Evolutionary conservation across 1,139 yeast genomes (phyloP).

Genomic region (Nakaseomyces sp.): DNA sequence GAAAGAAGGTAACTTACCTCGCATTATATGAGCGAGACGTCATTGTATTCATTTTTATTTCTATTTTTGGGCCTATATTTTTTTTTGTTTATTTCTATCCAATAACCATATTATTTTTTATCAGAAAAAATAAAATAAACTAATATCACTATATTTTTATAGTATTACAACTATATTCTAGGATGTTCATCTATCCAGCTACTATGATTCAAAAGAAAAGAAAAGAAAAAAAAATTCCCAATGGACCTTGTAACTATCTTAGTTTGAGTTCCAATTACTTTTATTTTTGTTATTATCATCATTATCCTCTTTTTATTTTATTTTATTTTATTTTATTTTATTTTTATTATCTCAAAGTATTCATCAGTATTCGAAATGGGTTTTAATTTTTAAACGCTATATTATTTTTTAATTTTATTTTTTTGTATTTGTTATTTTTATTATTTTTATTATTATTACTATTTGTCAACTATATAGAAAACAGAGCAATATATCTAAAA

Average conservation of each 20-base stretch:
- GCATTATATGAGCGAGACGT: background rate
- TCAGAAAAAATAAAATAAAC: background rate
- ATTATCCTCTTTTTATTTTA: background rate
- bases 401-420: slow-evolving; percentile 8
- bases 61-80: background rate
- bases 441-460: slow-evolving; percentile 7
- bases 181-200: no score
- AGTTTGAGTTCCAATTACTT: background rate
- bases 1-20: no score
- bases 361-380: slow-evolving; percentile 1
- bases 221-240: background rate
- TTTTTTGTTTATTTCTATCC: background rate
- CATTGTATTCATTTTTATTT: background rate
- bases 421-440: slow-evolving; percentile 8
- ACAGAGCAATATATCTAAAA: background rate
- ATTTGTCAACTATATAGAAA: no score
- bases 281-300: background rate
- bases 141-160: background rate
- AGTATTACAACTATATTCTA: no score
- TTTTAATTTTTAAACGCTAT: slow-evolving; percentile 1
- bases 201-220: no score
- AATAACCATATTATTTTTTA: slow-evolving; percentile 1
- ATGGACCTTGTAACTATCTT: background rate
- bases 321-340: background rate
- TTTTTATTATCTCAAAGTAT: background rate